Evolutionary conservation across 1,284 basidiomycete species (phyloP).

Genomic region (Boletellus deceptivus): DNA sequence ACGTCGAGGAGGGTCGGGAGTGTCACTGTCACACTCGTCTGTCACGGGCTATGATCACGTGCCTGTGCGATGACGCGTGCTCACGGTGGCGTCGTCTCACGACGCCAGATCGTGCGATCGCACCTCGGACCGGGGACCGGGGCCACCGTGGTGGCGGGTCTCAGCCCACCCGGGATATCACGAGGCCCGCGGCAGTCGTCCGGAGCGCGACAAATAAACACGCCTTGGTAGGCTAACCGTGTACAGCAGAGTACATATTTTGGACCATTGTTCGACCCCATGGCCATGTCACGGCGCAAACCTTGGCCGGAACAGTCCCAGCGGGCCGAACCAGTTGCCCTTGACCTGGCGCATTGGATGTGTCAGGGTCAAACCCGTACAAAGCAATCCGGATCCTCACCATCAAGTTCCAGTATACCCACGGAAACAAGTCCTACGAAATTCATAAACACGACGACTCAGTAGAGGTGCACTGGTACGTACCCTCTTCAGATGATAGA

Average conservation of each 20-base stretch:
- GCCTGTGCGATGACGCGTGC: too few relatives aligned
- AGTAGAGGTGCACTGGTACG: slow-evolving; percentile 1
- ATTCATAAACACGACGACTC: background rate
- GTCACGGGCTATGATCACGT: slow-evolving; percentile 16
- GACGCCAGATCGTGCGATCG: background rate
- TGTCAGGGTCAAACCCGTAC: slow-evolving; percentile 1
- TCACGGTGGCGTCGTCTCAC: too few relatives aligned
- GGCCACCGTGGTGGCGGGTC: background rate
- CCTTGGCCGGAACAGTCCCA: slow-evolving; percentile 50
- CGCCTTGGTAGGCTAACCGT: background rate
- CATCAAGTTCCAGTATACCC: slow-evolving; percentile 85
- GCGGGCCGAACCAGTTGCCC: slow-evolving; percentile 68
- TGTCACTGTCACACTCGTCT: background rate
- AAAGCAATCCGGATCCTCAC: slow-evolving; percentile 37
- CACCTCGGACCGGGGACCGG: slow-evolving; percentile 5
- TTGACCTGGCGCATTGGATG: slow-evolving; percentile 43
- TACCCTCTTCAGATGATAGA: slow-evolving; percentile 92
- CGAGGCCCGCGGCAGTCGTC: background rate
- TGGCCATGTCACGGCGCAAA: slow-evolving; percentile 22
- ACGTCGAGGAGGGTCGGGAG: slow-evolving; percentile 15
- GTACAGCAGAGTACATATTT: background rate
- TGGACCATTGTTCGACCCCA: too few relatives aligned
- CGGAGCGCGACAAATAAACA: slow-evolving; percentile 10
- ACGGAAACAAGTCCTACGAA: slow-evolving; percentile 78
- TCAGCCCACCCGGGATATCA: slow-evolving; percentile 15